These are phyloP conservation scores for Gentiana dahurica DNA, from an alignment of 257 asterid species.

Conservation along the genomic window DNA sequence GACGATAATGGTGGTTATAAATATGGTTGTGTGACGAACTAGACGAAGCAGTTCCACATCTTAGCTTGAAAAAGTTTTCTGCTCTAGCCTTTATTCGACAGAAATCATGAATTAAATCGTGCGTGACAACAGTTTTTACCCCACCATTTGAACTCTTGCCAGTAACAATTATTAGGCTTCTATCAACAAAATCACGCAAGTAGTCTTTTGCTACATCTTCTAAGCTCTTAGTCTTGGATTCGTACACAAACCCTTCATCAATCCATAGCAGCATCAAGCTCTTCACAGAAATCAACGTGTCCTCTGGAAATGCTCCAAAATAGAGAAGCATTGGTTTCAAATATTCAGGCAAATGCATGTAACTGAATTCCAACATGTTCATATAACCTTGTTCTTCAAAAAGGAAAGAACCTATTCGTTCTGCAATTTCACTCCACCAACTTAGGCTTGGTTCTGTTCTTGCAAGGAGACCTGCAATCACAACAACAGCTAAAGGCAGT, in stretches of 20 bases:
- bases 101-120: conserved; percentile 17
- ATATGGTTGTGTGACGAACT: neutral
- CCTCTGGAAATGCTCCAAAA: conserved; percentile 16
- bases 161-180: conserved; percentile 11
- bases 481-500: conserved; percentile 10
- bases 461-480: conserved; percentile 11
- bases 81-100: conserved; percentile 6
- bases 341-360: conserved; percentile 11
- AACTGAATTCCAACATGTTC: conserved; percentile 15
- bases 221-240: conserved; percentile 3
- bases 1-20: neutral
- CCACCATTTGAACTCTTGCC: conserved; percentile 7
- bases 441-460: neutral
- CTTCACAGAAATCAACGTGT: conserved; percentile 7
- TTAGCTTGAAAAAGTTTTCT: conserved; percentile 5
- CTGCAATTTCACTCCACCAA: conserved; percentile 7
- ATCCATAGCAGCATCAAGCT: conserved; percentile 18
- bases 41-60: neutral
- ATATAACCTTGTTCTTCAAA: neutral
- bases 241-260: conserved; percentile 13
- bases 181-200: conserved; percentile 15
- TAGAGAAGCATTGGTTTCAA: conserved; percentile 17
- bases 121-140: conserved; percentile 13
- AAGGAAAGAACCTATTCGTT: neutral
- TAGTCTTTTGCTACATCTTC: conserved; percentile 17